phyloP scores from a whole-genome alignment of 164 flowering plant species.

The Vitis vinifera region DNA sequence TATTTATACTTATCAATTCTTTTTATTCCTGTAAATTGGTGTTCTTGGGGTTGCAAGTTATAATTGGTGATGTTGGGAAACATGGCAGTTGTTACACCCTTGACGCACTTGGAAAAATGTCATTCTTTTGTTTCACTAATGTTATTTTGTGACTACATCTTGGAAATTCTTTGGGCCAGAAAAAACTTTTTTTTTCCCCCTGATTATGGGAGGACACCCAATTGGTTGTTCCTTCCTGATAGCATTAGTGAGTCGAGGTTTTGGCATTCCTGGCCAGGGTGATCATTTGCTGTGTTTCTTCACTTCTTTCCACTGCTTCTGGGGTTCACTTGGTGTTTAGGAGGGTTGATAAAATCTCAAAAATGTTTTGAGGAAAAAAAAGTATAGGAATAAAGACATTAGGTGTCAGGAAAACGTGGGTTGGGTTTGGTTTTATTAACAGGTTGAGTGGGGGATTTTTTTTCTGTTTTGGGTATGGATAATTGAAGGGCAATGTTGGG shows the following conservation, averaged over 20 bases:
- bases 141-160: not conserved
- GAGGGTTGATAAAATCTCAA: constrained; percentile 11
- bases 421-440: constrained; percentile 91
- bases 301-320: not conserved
- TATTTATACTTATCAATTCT: not conserved
- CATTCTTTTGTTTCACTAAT: too few relatives aligned
- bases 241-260: not conserved
- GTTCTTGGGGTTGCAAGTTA: not conserved
- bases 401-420: constrained; percentile 58
- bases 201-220: not conserved
- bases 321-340: constrained; percentile 2
- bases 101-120: not conserved
- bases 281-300: not conserved
- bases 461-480: constrained; percentile 56
- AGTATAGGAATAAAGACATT: constrained; percentile 14
- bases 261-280: not conserved
- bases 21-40: not conserved
- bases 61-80: not conserved
- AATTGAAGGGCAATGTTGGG: constrained; percentile 83
- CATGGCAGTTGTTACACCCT: not conserved
- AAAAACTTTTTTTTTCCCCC: too few relatives aligned
- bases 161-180: not conserved
- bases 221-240: not conserved
- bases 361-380: constrained; percentile 16
- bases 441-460: constrained; percentile 80